Evolutionary conservation across 2,329 filamentous ascomycete species (phyloP), one percentile per base, ranked within the genome.

Genomic region (Claviceps lovelessii): DNA sequence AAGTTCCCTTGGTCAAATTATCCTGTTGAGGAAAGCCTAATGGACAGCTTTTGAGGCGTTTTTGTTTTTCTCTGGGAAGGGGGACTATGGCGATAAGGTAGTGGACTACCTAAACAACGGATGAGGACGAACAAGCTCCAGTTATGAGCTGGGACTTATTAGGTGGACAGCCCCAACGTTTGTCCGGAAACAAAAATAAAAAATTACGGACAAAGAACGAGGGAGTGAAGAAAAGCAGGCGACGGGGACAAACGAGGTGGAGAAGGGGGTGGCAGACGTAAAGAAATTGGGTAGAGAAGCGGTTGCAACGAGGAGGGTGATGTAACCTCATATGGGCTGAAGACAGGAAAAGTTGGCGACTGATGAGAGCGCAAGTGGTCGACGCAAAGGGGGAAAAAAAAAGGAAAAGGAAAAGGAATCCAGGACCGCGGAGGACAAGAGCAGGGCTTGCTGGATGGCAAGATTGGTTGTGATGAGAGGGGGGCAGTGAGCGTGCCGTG

Each of bases 161-260:
- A 89, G 75, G 35, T 73, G 64, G 60, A 85, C 78, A 45, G 90
- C 70, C 70, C 2, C 31, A 74, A 73, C 10, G 10, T 29, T 28
- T 28, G 44, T 29, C 44, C 23, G 15, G 29, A 71, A 47, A 48
- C 33, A 31, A 23, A 23, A 23, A 23, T 2, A 23, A 23, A 23
- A 23, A 23, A 23, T 23, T 17, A 39, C 33, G 9, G 33, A 55
- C 59, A 19, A 54, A 52, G 2, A 53, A 35, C 5, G 39, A 50
- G 31, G 44, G 33, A 44, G 23, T 6, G 44, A 19, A 46, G 44
- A 29, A 15, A 29, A 53, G 11, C 45, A 48, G 45, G 19, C 4
- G 35, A 49, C 23, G 33, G 35, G 46, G 31, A 48, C 54, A 11
- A 46, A 46, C 4, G 10, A 51, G 41, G 51, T 45, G 51, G 47